Evolutionary conservation across 1,284 basidiomycete species (phyloP), one percentile per base, ranked within the genome.

Genomic region (Marasmius tenuissimus): DNA sequence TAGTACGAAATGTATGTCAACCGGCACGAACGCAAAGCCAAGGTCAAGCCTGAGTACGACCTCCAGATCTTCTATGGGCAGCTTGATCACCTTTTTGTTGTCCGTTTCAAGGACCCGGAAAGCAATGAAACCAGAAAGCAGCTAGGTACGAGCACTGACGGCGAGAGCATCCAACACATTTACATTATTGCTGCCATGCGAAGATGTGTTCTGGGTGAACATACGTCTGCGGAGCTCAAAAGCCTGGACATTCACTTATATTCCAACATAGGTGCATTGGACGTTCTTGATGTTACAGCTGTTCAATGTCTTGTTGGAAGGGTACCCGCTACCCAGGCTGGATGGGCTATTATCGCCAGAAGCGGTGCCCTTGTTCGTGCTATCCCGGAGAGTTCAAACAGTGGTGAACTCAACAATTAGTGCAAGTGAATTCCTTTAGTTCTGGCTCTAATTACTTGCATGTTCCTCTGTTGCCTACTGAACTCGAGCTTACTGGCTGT

Each of bases 1-100:
- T 27, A 72, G 75, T 76, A 75, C 61, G 61, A 70, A 27, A 62
- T 67, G 20, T 55, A 67, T 18, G 67, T 71, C 16, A 73, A 76
- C 60, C 61, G 58, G 12, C 62, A 73, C 58, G 66, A 63, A 3
- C 58, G 61, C 9, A 45, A 61, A 11, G 33, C 16, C 3, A 27
- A 56, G 0, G 48, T n/a, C 16, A 16, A n/a, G 12, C 52, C 58
- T 0, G 48, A 67, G 16, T 66, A 66, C 34, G 54, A 63, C 10
- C 38, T 42, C 1, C 16, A 67, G 33, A 65, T 60, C 4, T 69
- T 68, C 45, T 72, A 65, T 64, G 69, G 68, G 16, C 67, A 69
- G 53, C 62, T 70, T 0, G 38, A 67, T 45, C 59, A 67, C 37
- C 63, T 72, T 14, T 67, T 65, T 50, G 47, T 67, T 7, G 11